Evolutionary conservation across 345 rosid species (phyloP), one percentile per base, ranked within the genome.

Genomic region (Tarenaya hassleriana): DNA sequence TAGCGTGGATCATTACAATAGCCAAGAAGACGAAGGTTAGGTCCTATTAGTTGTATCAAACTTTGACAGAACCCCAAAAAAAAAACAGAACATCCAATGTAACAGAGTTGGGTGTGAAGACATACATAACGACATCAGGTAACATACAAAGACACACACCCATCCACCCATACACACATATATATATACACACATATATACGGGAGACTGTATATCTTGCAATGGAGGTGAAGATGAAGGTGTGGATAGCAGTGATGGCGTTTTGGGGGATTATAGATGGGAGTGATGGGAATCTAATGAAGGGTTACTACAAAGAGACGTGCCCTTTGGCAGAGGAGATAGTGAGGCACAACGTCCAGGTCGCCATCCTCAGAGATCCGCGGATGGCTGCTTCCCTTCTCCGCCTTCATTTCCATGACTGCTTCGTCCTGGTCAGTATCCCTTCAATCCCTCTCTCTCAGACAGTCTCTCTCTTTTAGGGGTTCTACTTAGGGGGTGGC

Each of bases 321-420:
- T 88, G 95, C 47, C 92, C 95, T 17, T 47, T 64, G 18, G 82
- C 82, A 11, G 85, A 83, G 58, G 79, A 83, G 44, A 85, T 83
- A 14, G 79, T 81, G 10, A 76, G 78, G 55, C 66, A 64, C 39
- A 63, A 58, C 49, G 81, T 88, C 0, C 79, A 74, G 58, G 64
- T 61, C 41, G 95, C 87, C 0, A 71, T 86, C 33, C 65, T 71
- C 14, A 76, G 61, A 69, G 76, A 81, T 63, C 97, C 97, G 50
- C 75, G 90, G 6, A 75, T 81, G 77, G 95, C 95, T 0, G 95
- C 90, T 18, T 79, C 86, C n/a, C 76, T 88, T 32, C 85, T 86
- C 35, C 81, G 95, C 24, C 60, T 89, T 40, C 95, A 89, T 34
- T 89, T 83, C 47, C 95, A 89, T 18, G 97, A 89, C 56, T 89